A percentile compares a stretch with the other conserved stretches of the same genome.
phyloP scores from a whole-genome alignment of 2,329 filamentous ascomycete species.

The Colletotrichum sp. region DNA sequence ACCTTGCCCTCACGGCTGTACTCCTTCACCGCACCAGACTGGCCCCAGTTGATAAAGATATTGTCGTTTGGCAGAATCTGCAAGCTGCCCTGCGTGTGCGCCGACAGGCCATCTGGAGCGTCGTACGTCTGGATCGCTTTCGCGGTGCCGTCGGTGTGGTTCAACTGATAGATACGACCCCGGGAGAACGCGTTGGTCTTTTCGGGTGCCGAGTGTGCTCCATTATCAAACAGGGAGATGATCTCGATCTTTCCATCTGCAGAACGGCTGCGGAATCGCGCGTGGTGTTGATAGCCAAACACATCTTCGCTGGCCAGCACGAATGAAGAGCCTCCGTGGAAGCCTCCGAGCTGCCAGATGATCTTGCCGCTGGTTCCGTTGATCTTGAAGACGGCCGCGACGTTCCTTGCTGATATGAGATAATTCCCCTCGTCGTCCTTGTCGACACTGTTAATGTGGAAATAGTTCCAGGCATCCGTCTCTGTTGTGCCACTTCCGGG shows the following conservation, averaged over 20 bases:
- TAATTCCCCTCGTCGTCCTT: constrained; percentile 36
- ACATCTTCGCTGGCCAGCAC: neutral
- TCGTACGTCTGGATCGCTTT: neutral
- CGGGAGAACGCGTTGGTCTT: neutral
- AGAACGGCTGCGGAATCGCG: neutral
- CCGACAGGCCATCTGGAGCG: neutral
- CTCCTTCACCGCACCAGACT: neutral
- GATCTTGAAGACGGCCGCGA: constrained; percentile 50
- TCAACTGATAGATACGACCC: neutral
- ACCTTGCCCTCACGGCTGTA: neutral
- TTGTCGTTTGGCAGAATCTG: neutral
- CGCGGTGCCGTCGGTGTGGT: neutral
- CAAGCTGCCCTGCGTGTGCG: neutral
- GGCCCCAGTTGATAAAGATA: neutral
- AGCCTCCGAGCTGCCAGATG: constrained; percentile 59
- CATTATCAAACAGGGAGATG: neutral
- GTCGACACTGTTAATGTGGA: constrained; percentile 39
- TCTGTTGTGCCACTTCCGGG: neutral
- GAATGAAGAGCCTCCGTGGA: neutral
- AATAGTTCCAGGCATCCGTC: constrained; percentile 41
- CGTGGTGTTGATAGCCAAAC: neutral
- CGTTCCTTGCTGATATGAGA: constrained; percentile 27
- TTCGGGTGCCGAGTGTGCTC: neutral
- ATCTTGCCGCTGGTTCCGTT: constrained; percentile 49
- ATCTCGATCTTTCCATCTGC: neutral